phyloP scores from a whole-genome alignment of 495 filamentous ascomycete species.

The Niebla homalea region DNA sequence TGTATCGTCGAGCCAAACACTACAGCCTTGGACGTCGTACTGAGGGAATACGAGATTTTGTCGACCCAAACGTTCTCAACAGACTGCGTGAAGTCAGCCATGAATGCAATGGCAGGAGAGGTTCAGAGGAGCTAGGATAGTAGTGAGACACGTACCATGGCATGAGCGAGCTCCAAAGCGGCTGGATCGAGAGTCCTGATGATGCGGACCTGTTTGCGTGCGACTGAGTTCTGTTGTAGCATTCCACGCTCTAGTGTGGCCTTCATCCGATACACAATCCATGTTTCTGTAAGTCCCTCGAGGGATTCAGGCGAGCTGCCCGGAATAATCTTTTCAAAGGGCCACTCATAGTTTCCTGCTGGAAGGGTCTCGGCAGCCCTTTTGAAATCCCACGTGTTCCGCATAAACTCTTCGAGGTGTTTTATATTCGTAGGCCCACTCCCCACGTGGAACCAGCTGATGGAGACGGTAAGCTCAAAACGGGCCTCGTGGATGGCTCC shows the following conservation, averaged over 20 bases:
- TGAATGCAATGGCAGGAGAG: background rate
- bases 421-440: conserved; percentile 20
- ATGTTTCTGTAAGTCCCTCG: conserved; percentile 69
- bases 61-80: conserved; percentile 90
- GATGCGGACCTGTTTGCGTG: conserved; percentile 69
- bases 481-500: background rate
- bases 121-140: background rate
- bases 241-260: conserved; percentile 72
- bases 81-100: conserved; percentile 30
- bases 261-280: conserved; percentile 76
- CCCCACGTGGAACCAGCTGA: conserved; percentile 30
- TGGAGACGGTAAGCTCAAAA: conserved; percentile 6
- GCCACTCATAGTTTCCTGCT: conserved; percentile 80
- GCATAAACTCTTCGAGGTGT: conserved; percentile 42
- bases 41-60: conserved; percentile 86
- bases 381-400: conserved; percentile 44
- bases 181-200: conserved; percentile 74
- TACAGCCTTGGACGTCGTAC: conserved; percentile 77
- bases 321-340: conserved; percentile 66
- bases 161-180: conserved; percentile 69
- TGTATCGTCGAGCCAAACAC: conserved; percentile 76
- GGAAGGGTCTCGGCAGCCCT: conserved; percentile 47
- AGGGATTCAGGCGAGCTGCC: conserved; percentile 74
- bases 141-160: conserved; percentile 45
- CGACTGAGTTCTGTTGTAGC: conserved; percentile 64